Conservation (phyloP, 805 yeast genomes). For the Cyberlindnera euphorbiae region DNA sequence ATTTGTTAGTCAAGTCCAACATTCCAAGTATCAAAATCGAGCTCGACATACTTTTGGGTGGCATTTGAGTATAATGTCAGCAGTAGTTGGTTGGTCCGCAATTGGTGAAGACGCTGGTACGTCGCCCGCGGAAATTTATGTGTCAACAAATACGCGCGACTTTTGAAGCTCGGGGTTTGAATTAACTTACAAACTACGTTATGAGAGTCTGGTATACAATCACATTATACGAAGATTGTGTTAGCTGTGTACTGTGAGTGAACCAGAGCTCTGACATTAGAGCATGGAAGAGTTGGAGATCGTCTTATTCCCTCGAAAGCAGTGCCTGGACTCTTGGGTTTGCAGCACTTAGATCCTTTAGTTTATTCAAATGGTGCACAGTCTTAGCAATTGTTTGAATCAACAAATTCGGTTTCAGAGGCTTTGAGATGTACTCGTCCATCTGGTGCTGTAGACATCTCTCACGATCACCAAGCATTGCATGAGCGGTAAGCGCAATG, state of each 20-base stretch:
- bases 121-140: no score
- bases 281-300: no score
- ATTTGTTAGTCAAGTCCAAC: no score
- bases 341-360: conserved; percentile 38
- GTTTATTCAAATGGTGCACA: conserved; percentile 61
- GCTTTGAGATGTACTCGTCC: conserved; percentile 89
- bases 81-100: not conserved
- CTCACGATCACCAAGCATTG: conserved; percentile 89
- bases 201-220: no score
- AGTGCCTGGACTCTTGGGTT: conserved; percentile 17
- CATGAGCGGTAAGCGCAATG: conserved; percentile 87
- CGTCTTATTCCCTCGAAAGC: conserved; percentile 4
- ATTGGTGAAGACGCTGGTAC: no score
- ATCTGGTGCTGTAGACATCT: conserved; percentile 81
- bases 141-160: no score
- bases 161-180: no score
- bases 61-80: conserved; percentile 8
- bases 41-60: conserved; percentile 21
- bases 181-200: no score
- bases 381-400: conserved; percentile 83
- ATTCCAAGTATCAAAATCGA: no score
- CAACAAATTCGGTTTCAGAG: conserved; percentile 74
- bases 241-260: no score
- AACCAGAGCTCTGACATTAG: no score
- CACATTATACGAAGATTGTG: no score